These are phyloP conservation scores for Petunia hybrid DNA, from an alignment of 305 asterid species.

Conservation along the genomic window DNA sequence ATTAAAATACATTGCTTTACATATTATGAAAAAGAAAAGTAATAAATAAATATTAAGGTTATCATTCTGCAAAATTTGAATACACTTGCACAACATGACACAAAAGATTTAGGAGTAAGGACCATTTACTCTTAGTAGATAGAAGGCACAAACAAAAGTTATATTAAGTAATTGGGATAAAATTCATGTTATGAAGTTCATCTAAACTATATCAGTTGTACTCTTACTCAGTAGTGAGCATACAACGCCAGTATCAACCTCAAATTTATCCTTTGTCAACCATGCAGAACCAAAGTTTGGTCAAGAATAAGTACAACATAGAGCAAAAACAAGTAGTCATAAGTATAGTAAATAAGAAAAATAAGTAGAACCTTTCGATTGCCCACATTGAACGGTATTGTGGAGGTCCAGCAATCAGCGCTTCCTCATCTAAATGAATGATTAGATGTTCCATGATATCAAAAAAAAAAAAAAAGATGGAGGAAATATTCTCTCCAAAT, in stretches of 20 bases:
- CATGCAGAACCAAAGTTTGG: slow-evolving; percentile 94
- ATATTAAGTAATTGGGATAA: slow-evolving; percentile 21
- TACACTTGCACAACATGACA: slow-evolving; percentile 14
- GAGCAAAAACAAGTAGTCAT: too few species aligned
- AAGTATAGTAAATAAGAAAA: too few species aligned
- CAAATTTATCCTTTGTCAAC: slow-evolving; percentile 85
- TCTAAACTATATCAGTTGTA: slow-evolving; percentile 26
- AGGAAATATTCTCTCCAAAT: too few species aligned
- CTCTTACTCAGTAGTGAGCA: slow-evolving; percentile 27
- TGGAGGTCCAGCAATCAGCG: too few species aligned
- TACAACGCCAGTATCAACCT: slow-evolving; percentile 55
- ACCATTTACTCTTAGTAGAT: not conserved
- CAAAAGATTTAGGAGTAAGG: not conserved
- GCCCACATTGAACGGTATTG: too few species aligned
- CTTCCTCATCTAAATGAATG: too few species aligned
- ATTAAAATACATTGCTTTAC: slow-evolving; percentile 5
- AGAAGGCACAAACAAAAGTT: slow-evolving; percentile 12
- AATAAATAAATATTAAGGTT: not conserved
- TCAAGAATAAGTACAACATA: slow-evolving; percentile 56
- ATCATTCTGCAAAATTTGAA: not conserved
- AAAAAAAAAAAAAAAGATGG: too few species aligned
- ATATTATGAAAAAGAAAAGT: not conserved
- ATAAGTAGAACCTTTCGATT: too few species aligned
- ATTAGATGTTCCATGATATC: too few species aligned
- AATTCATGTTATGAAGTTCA: slow-evolving; percentile 25